Evolutionary conservation across 352 stramenopile species (phyloP).

Genomic region (Poterioochromonas sp.): DNA sequence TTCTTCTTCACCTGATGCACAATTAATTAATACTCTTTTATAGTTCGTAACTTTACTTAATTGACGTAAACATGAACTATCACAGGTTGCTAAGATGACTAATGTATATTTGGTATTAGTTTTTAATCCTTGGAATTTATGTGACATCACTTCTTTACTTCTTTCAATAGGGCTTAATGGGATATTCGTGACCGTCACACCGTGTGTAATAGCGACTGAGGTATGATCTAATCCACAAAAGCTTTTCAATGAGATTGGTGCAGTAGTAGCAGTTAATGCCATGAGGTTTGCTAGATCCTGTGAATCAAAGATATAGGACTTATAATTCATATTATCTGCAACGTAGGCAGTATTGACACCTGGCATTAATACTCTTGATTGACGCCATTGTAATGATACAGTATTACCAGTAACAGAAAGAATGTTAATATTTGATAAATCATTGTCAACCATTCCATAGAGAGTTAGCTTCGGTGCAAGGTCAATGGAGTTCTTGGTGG

Average conservation of each 20-base stretch:
- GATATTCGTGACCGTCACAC: neutral
- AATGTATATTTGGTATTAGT: neutral
- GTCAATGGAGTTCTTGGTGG: neutral
- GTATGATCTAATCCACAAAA: neutral
- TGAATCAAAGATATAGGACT: conserved; percentile 10
- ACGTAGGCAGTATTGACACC: neutral
- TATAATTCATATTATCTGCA: conserved; percentile 1
- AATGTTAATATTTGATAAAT: neutral
- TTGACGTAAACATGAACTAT: neutral
- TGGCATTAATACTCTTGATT: neutral
- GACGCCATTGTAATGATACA: neutral
- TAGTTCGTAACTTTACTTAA: conserved; percentile 2
- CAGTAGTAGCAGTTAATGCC: neutral
- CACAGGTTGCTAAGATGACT: neutral
- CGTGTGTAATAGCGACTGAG: neutral
- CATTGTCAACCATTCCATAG: neutral
- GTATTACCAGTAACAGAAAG: neutral
- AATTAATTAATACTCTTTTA: too few species aligned
- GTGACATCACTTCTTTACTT: neutral
- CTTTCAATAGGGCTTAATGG: neutral
- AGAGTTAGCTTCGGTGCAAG: neutral
- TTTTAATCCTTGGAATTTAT: neutral
- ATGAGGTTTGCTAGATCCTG: neutral
- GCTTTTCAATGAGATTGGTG: neutral
- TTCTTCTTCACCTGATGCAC: too few species aligned